phyloP scores from a whole-genome alignment of 2,329 filamentous ascomycete species.

The Pseudonectria foliicola region DNA sequence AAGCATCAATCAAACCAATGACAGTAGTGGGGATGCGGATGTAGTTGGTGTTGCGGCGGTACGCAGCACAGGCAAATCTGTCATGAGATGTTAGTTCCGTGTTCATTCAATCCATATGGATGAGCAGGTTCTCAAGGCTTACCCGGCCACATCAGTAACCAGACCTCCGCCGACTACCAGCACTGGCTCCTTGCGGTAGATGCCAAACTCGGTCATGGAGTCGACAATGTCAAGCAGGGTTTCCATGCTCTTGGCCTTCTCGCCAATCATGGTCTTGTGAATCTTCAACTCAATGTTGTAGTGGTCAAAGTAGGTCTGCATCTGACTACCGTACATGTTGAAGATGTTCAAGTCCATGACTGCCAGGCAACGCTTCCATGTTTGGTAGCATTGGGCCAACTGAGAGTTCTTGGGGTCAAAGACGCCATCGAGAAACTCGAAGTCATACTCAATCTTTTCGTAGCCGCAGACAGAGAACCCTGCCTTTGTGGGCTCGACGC shows the following conservation, averaged over 20 bases:
- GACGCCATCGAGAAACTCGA: constrained; percentile 63
- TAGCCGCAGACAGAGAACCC: constrained; percentile 67
- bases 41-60: constrained; percentile 66
- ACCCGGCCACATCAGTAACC: constrained; percentile 69
- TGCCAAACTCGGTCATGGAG: constrained; percentile 67
- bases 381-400: constrained; percentile 57
- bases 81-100: not conserved
- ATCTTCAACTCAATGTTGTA: constrained; percentile 55
- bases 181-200: constrained; percentile 61
- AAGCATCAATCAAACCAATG: constrained; percentile 68
- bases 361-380: constrained; percentile 58
- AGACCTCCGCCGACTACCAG: constrained; percentile 61
- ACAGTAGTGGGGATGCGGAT: constrained; percentile 69
- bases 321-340: constrained; percentile 57
- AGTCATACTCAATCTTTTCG: constrained; percentile 71
- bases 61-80: constrained; percentile 64
- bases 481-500: constrained; percentile 53
- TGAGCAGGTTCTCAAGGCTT: constrained; percentile 32
- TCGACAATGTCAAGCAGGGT: constrained; percentile 63
- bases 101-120: not conserved
- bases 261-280: constrained; percentile 67
- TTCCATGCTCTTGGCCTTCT: constrained; percentile 68
- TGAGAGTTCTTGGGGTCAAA: constrained; percentile 55
- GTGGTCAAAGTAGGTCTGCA: constrained; percentile 61
- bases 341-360: constrained; percentile 68